Evolutionary conservation across 306 rosid genomes (phyloP).

Genomic region (Begonia loranthoides): DNA sequence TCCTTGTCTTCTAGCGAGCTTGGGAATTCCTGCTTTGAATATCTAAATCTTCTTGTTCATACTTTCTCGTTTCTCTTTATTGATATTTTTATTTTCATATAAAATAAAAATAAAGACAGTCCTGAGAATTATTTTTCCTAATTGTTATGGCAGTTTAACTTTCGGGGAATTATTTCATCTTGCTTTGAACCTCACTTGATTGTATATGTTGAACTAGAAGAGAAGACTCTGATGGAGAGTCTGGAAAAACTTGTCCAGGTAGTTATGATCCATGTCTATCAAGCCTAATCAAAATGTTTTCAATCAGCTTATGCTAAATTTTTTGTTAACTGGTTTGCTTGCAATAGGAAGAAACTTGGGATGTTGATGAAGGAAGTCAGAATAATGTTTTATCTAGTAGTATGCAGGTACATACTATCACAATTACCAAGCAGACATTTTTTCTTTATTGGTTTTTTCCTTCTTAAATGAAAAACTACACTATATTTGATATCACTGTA

Average conservation of each 20-base stretch:
- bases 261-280: slow-evolving; percentile 9
- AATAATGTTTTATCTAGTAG: slow-evolving; percentile 89
- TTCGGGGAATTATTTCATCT: slow-evolving; percentile 95
- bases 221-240: slow-evolving; percentile 91
- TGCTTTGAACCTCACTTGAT: slow-evolving; percentile 97
- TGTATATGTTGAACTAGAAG: slow-evolving; percentile 85
- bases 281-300: neutral
- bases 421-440: too few species aligned
- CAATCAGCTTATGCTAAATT: slow-evolving; percentile 9
- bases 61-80: too few species aligned
- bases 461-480: too few species aligned
- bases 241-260: slow-evolving; percentile 98
- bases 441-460: too few species aligned
- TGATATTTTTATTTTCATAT: too few species aligned
- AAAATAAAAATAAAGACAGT: slow-evolving; percentile 6
- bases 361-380: slow-evolving; percentile 96
- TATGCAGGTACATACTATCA: slow-evolving; percentile 54
- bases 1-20: too few species aligned
- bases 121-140: slow-evolving; percentile 15
- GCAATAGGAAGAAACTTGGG: slow-evolving; percentile 94
- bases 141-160: slow-evolving; percentile 79
- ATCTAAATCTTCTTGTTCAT: too few species aligned
- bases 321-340: slow-evolving; percentile 9
- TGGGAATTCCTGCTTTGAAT: too few species aligned
- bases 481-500: too few species aligned